phyloP scores from a whole-genome alignment of 2,329 filamentous ascomycete genomes.

The Aspergillus udagawae region DNA sequence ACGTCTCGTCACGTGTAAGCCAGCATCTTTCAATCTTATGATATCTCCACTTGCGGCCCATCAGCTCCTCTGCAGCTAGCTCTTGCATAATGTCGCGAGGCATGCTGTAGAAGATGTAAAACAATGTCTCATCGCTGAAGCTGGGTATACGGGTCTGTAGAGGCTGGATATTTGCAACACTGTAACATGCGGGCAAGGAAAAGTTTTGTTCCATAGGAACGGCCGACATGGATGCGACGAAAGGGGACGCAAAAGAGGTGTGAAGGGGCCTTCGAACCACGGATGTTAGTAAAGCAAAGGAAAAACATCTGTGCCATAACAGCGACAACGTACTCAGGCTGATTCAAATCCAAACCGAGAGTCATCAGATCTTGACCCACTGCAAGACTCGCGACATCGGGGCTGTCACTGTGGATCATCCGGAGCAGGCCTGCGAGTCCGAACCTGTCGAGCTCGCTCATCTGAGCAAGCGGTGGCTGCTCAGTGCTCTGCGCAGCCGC shows the following conservation, averaged over 20 bases:
- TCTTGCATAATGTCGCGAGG: slow-evolving; percentile 64
- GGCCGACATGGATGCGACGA: slow-evolving; percentile 53
- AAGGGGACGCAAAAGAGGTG: slow-evolving; percentile 61
- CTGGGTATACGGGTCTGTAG: slow-evolving; percentile 55
- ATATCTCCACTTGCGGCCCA: slow-evolving; percentile 51
- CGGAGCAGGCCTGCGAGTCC: slow-evolving; percentile 57
- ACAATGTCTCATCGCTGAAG: slow-evolving; percentile 62
- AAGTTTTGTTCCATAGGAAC: slow-evolving; percentile 62
- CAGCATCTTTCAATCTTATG: slow-evolving; percentile 51
- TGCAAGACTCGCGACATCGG: slow-evolving; percentile 51
- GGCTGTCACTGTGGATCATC: slow-evolving; percentile 53
- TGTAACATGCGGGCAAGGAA: slow-evolving; percentile 60
- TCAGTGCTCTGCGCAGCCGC: slow-evolving; percentile 32
- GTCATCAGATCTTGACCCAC: slow-evolving; percentile 62
- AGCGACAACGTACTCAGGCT: slow-evolving; percentile 49
- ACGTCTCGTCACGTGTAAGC: slow-evolving; percentile 48
- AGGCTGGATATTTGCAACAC: slow-evolving; percentile 62
- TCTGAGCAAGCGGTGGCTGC: slow-evolving; percentile 48
- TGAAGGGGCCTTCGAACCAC: slow-evolving; percentile 50
- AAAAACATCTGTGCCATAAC: neutral
- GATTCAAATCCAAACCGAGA: slow-evolving; percentile 61
- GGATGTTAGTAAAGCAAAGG: slow-evolving; percentile 10
- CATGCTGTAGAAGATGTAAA: slow-evolving; percentile 67
- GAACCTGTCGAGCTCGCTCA: slow-evolving; percentile 58
- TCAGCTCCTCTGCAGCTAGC: slow-evolving; percentile 60